Conservation (phyloP, 768 basidiomycete genomes). For the Hypholoma fasciculare region DNA sequence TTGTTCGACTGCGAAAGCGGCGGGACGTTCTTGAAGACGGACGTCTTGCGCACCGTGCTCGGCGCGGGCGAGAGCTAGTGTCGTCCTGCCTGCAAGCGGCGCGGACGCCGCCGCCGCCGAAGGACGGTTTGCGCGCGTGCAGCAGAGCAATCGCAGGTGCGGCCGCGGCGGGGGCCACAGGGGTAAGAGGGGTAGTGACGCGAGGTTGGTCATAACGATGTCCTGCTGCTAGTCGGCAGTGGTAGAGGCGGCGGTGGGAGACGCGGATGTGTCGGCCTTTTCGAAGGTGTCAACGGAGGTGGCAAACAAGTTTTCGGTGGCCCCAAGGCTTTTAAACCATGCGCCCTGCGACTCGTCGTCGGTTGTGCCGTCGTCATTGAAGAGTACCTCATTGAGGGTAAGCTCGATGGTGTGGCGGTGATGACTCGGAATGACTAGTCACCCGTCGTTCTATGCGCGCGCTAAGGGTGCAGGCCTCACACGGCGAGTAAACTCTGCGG, state of each 20-base stretch:
- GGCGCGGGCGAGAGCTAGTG: slow-evolving; percentile 26
- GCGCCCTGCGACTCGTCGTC: slow-evolving; percentile 13
- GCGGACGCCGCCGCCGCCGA: slow-evolving; percentile 11
- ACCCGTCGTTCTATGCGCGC: slow-evolving; percentile 28
- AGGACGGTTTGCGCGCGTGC: slow-evolving; percentile 2
- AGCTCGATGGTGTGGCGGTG: slow-evolving; percentile 72
- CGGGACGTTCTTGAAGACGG: slow-evolving; percentile 27
- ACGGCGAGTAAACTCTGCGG: slow-evolving; percentile 60
- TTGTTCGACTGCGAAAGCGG: slow-evolving; percentile 43
- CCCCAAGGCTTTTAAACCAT: background rate
- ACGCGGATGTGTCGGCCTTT: slow-evolving; percentile 10
- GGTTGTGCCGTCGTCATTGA: slow-evolving; percentile 38
- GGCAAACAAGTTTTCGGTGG: background rate
- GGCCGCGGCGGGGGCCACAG: slow-evolving; percentile 2
- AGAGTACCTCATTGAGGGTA: slow-evolving; percentile 80
- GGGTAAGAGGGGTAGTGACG: slow-evolving; percentile 4
- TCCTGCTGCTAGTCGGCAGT: slow-evolving; percentile 31
- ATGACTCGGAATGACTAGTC: slow-evolving; percentile 28
- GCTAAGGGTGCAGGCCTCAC: slow-evolving; percentile 27
- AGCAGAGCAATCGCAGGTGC: slow-evolving; percentile 8
- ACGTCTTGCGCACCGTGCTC: slow-evolving; percentile 28
- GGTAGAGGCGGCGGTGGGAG: slow-evolving; percentile 10
- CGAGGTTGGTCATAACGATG: slow-evolving; percentile 26
- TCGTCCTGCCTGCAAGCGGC: slow-evolving; percentile 29
- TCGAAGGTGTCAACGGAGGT: slow-evolving; percentile 8